Evolutionary conservation across 2,329 filamentous ascomycete species (phyloP).

Genomic region (Colletotrichum tropicicola): DNA sequence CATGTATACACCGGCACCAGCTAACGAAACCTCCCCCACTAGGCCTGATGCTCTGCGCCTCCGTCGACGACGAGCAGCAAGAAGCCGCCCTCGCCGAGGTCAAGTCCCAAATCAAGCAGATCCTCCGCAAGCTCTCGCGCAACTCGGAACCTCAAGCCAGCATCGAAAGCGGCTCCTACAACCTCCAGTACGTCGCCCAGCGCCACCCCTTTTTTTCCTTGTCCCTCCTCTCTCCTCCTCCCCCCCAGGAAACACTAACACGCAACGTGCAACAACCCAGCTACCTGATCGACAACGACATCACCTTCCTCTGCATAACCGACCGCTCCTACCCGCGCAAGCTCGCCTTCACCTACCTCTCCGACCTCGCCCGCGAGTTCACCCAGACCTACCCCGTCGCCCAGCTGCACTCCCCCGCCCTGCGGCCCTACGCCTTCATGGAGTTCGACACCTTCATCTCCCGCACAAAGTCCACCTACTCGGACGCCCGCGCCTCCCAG

Average conservation of each 20-base stretch:
- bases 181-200: conserved; percentile 76
- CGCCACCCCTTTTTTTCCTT: neutral
- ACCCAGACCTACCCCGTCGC: conserved; percentile 79
- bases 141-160: conserved; percentile 91
- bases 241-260: neutral
- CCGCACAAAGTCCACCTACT: conserved; percentile 92
- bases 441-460: conserved; percentile 98
- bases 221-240: too few species aligned
- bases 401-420: conserved; percentile 77
- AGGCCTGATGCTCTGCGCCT: conserved; percentile 96
- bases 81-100: conserved; percentile 84
- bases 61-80: conserved; percentile 88
- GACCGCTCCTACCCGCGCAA: conserved; percentile 96
- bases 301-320: conserved; percentile 94
- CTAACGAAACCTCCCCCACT: conserved; percentile 35
- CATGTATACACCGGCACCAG: neutral
- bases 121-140: conserved; percentile 87
- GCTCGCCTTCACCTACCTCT: conserved; percentile 97
- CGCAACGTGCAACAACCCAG: conserved; percentile 48
- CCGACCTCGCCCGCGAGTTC: conserved; percentile 92
- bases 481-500: conserved; percentile 87
- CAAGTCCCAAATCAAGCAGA: conserved; percentile 89
- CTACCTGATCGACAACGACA: conserved; percentile 84
- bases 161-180: conserved; percentile 86
- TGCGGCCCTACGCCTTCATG: conserved; percentile 95